These are phyloP conservation scores for Thraustotheca clavata DNA, from an alignment of 352 stramenopile genomes.

Conservation along the genomic window DNA sequence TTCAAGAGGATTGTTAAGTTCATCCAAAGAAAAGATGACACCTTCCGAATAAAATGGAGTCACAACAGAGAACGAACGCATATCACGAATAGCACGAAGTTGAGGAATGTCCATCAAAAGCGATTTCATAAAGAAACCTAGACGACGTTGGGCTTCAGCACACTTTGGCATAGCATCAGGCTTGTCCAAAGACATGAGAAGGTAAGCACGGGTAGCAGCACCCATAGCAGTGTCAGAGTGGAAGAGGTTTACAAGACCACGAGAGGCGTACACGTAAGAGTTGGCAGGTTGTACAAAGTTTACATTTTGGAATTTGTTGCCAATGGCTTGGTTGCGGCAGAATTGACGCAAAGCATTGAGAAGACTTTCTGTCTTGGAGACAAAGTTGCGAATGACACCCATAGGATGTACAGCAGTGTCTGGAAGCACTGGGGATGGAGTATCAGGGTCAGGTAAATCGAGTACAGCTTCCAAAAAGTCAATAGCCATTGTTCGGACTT, in stretches of 20 bases:
- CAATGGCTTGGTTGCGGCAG: slow-evolving; percentile 36
- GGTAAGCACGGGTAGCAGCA: slow-evolving; percentile 49
- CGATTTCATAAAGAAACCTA: slow-evolving; percentile 84
- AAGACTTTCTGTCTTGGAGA: slow-evolving; percentile 78
- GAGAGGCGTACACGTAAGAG: slow-evolving; percentile 57
- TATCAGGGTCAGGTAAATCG: slow-evolving; percentile 69
- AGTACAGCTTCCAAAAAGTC: slow-evolving; percentile 75
- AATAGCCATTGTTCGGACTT: slow-evolving; percentile 48
- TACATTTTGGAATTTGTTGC: slow-evolving; percentile 65
- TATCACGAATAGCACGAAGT: slow-evolving; percentile 70
- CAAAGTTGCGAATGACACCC: slow-evolving; percentile 81
- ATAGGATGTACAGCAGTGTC: slow-evolving; percentile 61
- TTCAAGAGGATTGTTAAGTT: slow-evolving; percentile 70
- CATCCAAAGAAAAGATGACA: slow-evolving; percentile 68
- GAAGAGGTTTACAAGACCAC: slow-evolving; percentile 62
- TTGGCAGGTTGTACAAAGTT: slow-evolving; percentile 65
- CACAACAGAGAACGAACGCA: slow-evolving; percentile 78
- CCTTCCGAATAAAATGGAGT: slow-evolving; percentile 79
- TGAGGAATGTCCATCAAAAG: slow-evolving; percentile 80
- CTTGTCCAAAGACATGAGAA: slow-evolving; percentile 54
- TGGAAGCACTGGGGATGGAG: slow-evolving; percentile 56
- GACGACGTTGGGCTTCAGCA: slow-evolving; percentile 53
- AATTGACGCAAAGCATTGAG: slow-evolving; percentile 57
- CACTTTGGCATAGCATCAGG: slow-evolving; percentile 54
- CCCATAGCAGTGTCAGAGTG: slow-evolving; percentile 65